Evolutionary conservation across 163 green algal genomes (phyloP).

Genomic region (Scenedesmus sp.): DNA sequence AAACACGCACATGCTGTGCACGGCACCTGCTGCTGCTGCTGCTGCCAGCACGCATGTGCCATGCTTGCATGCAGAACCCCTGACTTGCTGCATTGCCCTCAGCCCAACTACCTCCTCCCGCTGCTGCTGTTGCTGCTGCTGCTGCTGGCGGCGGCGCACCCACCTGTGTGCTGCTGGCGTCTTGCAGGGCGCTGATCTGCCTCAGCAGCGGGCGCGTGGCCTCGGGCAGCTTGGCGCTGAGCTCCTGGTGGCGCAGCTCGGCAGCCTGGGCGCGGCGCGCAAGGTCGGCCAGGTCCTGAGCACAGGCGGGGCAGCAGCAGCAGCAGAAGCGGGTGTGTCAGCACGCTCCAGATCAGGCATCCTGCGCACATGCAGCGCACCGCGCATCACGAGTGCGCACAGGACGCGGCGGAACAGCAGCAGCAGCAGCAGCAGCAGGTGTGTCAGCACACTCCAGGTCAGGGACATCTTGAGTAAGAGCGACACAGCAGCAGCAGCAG

Average conservation of each 20-base stretch:
- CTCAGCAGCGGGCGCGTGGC: conserved; percentile 92
- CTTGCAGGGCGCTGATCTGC: conserved; percentile 92
- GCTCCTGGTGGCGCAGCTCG: conserved; percentile 92
- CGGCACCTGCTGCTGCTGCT: neutral
- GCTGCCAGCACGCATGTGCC: neutral
- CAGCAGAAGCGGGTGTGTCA: neutral
- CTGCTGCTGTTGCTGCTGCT: neutral
- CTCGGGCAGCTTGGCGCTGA: conserved; percentile 87
- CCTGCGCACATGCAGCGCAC: too few relatives aligned
- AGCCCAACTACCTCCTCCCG: neutral
- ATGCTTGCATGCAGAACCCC: too few relatives aligned
- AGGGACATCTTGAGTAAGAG: too few relatives aligned
- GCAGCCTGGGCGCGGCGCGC: conserved; percentile 83
- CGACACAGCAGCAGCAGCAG: too few relatives aligned
- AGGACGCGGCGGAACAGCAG: too few relatives aligned
- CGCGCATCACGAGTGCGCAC: too few relatives aligned
- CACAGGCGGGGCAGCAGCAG: neutral
- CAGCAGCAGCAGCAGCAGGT: neutral
- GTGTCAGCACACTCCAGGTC: too few relatives aligned
- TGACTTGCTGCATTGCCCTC: too few relatives aligned
- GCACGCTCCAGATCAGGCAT: too few relatives aligned
- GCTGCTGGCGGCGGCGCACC: too few relatives aligned
- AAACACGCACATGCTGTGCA: too few relatives aligned
- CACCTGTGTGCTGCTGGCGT: conserved; percentile 35
- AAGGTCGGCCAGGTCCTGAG: conserved; percentile 75